Evolutionary conservation across 2,329 filamentous ascomycete species (phyloP).

Genomic region (Claviceps sorghi): DNA sequence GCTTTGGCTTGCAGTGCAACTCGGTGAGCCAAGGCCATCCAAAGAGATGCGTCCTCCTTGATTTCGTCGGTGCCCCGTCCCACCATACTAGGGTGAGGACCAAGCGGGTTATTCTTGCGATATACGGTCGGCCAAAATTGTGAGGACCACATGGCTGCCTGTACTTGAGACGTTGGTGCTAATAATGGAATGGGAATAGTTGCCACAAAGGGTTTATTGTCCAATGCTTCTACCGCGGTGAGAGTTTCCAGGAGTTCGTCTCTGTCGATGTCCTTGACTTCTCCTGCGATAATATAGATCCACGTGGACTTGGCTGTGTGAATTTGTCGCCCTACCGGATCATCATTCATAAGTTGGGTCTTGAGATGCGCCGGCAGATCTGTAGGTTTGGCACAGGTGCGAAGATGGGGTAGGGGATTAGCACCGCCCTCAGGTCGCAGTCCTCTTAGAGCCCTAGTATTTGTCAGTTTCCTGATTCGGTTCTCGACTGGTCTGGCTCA

Average conservation of each 20-base stretch:
- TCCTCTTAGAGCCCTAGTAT: slow-evolving; percentile 36
- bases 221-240: slow-evolving; percentile 33
- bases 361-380: slow-evolving; percentile 54
- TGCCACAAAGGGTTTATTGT: slow-evolving; percentile 41
- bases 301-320: slow-evolving; percentile 46
- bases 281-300: slow-evolving; percentile 44
- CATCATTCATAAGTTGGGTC: slow-evolving; percentile 44
- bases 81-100: slow-evolving; percentile 65
- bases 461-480: slow-evolving; percentile 7
- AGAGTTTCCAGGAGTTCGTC: slow-evolving; percentile 36
- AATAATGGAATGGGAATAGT: slow-evolving; percentile 56
- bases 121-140: slow-evolving; percentile 78
- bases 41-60: slow-evolving; percentile 45
- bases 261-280: slow-evolving; percentile 35
- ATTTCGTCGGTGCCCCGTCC: slow-evolving; percentile 56
- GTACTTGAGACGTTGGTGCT: slow-evolving; percentile 59
- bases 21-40: slow-evolving; percentile 52
- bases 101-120: slow-evolving; percentile 75
- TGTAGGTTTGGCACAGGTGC: slow-evolving; percentile 57
- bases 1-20: slow-evolving; percentile 45
- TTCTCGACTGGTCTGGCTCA: background rate
- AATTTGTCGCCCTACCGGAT: slow-evolving; percentile 36
- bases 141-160: slow-evolving; percentile 59
- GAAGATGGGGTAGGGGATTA: slow-evolving; percentile 56
- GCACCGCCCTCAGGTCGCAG: slow-evolving; percentile 44